These are phyloP conservation scores for Chlorencoelia australis DNA, from an alignment of 2,329 filamentous ascomycete genomes.

Conservation along the genomic window DNA sequence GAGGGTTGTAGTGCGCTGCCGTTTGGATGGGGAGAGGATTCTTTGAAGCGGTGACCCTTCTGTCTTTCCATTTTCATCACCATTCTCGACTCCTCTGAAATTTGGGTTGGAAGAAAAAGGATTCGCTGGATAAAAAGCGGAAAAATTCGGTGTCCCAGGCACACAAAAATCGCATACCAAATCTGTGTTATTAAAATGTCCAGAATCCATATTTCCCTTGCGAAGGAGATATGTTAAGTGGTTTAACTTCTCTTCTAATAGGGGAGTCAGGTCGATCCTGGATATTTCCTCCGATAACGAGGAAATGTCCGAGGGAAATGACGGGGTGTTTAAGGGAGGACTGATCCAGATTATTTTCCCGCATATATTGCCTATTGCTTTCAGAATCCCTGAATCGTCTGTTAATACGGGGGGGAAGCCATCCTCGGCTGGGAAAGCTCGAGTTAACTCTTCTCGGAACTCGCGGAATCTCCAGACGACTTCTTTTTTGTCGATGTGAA, in stretches of 20 bases:
- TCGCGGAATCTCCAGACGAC: constrained; percentile 3
- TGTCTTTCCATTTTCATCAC: neutral
- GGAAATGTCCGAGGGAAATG: too few species aligned
- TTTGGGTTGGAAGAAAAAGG: neutral
- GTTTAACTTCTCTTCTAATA: constrained; percentile 1
- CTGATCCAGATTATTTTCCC: constrained; percentile 2
- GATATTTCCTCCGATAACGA: constrained; percentile 1
- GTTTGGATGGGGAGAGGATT: constrained; percentile 2
- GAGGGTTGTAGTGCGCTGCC: neutral
- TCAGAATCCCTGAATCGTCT: constrained; percentile 1
- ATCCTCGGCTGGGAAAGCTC: neutral
- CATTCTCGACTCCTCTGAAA: neutral
- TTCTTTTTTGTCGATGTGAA: constrained; percentile 3
- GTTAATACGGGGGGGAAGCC: neutral
- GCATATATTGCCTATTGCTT: constrained; percentile 5
- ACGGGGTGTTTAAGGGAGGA: neutral
- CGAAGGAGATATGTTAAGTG: constrained; percentile 2
- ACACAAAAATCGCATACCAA: neutral
- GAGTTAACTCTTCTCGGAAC: constrained; percentile 2
- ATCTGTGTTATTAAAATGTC: neutral
- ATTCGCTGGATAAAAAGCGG: constrained; percentile 1
- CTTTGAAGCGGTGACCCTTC: neutral
- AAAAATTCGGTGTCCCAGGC: neutral
- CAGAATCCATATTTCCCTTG: too few species aligned
- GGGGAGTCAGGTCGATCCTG: constrained; percentile 1